phyloP scores from a whole-genome alignment of 805 yeast species.

The Sugiyamaella mastotermitis region DNA sequence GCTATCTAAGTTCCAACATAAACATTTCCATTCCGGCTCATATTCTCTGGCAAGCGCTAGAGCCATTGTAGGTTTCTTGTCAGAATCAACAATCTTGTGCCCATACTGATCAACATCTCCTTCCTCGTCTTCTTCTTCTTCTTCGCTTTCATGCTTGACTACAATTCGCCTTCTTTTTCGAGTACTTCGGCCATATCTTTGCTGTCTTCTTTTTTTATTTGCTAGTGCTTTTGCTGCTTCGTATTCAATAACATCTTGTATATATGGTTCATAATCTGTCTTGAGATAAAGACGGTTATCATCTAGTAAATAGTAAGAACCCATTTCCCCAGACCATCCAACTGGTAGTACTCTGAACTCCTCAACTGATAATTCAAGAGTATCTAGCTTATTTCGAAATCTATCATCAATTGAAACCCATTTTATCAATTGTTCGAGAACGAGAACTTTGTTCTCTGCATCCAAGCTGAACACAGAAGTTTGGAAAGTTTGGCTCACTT shows the following conservation, averaged over 20 bases:
- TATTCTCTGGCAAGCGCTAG: slow-evolving; percentile 19
- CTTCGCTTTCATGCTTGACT: slow-evolving; percentile 10
- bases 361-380: slow-evolving; percentile 10
- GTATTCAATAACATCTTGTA: slow-evolving; percentile 12
- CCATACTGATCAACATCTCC: slow-evolving; percentile 11
- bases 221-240: slow-evolving; percentile 2
- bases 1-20: slow-evolving; percentile 26
- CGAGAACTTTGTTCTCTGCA: slow-evolving; percentile 16
- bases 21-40: slow-evolving; percentile 27
- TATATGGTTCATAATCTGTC: slow-evolving; percentile 13
- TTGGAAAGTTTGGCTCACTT: slow-evolving; percentile 7
- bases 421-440: slow-evolving; percentile 15
- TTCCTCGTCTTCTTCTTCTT: slow-evolving; percentile 13
- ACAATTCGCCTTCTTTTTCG: slow-evolving; percentile 3
- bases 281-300: slow-evolving; percentile 30
- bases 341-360: slow-evolving; percentile 27
- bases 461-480: slow-evolving; percentile 10
- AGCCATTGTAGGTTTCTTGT: slow-evolving; percentile 5
- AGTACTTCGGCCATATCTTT: slow-evolving; percentile 1
- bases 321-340: slow-evolving; percentile 25
- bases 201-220: slow-evolving; percentile 4
- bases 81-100: slow-evolving; percentile 1
- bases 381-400: slow-evolving; percentile 17
- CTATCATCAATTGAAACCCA: slow-evolving; percentile 19
- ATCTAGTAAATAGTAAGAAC: slow-evolving; percentile 29